Base-by-base conservation (phyloP, 352 stramenopile genomes). In the Pythium chondricola region DNA sequence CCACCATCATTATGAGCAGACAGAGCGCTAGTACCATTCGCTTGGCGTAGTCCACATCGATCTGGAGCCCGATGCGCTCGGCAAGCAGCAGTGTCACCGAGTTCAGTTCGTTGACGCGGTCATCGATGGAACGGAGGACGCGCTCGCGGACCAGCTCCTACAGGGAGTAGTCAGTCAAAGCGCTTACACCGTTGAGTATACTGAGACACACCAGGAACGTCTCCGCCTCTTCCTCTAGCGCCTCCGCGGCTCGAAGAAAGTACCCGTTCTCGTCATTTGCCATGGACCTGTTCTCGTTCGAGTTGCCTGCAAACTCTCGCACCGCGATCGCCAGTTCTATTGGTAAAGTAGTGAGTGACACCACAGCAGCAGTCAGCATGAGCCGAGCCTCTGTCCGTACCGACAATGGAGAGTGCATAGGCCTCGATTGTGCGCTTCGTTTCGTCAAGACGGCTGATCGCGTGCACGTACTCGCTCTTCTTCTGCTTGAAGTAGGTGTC, bases 11-110 rank as follows among this genome's bases (percentile, higher is more conserved):
- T n/a, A n/a, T n/a, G n/a, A n/a, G n/a, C n/a, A n/a, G n/a, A n/a
- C n/a, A n/a, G n/a, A n/a, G n/a, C n/a, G n/a, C n/a, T n/a, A n/a
- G n/a, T 8, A 86, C 78, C 57, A 62, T 82, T 21, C 78, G 71
- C 32, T 83, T 78, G 2, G 73, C 75, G 52, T 90, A 90, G 51
- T 90, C 75, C 16, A 86, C 58, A 17, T 86, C 78, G 16, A 87
- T 46, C 37, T 85, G 69, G 14, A 86, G 52, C n/a, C 74, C 70
- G 4, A 43, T 43, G 10, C 71, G 69, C 8, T 77, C 57, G n/a
- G 59, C 42, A 18, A 90, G 71, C 24, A 78, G 48, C 6, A 32
- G 46, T 36, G 69, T 49, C 9, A 83, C 62, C 9, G 51, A 44
- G 26, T 76, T 52, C 2, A 83, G 41, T 6, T 67, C 64, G 17